These are phyloP conservation scores for Gracilaria domingensis DNA, from an alignment of 23 red algal genomes.

Conservation along the genomic window DNA sequence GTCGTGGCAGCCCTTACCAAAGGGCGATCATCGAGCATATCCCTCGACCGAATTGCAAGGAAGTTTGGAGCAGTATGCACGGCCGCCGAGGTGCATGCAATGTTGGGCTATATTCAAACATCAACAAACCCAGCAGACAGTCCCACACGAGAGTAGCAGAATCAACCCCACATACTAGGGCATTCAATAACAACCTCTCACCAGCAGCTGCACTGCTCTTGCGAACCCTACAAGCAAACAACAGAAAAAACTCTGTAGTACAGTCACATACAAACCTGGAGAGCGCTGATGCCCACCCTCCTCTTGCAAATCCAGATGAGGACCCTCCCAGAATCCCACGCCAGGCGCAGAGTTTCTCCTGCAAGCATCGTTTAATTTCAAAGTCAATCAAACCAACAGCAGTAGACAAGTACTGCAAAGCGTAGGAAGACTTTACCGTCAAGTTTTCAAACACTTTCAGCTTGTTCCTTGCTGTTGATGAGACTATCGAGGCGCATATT, in stretches of 20 bases:
- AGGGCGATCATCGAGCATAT: neutral
- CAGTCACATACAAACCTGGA: no score
- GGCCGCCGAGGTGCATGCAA: neutral
- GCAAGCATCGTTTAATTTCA: conserved; percentile 7
- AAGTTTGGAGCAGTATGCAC: neutral
- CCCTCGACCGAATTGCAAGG: neutral
- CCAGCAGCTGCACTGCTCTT: neutral
- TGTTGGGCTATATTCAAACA: neutral
- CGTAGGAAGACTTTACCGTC: neutral
- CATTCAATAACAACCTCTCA: neutral
- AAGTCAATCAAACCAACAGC: neutral
- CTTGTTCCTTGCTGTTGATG: neutral
- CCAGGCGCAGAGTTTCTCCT: neutral
- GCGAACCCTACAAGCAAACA: no score
- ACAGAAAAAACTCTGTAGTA: no score
- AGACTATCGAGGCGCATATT: neutral
- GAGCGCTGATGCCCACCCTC: neutral
- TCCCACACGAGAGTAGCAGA: neutral
- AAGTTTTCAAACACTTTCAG: neutral
- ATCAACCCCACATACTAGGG: neutral
- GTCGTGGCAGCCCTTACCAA: neutral
- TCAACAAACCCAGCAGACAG: conserved; percentile 3
- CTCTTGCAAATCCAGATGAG: neutral
- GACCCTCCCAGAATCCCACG: neutral
- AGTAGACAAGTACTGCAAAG: neutral